Evolutionary conservation across 208 protist genomes (phyloP), one percentile per base, ranked within the genome.

Genomic region (Crithidia mellificae): DNA sequence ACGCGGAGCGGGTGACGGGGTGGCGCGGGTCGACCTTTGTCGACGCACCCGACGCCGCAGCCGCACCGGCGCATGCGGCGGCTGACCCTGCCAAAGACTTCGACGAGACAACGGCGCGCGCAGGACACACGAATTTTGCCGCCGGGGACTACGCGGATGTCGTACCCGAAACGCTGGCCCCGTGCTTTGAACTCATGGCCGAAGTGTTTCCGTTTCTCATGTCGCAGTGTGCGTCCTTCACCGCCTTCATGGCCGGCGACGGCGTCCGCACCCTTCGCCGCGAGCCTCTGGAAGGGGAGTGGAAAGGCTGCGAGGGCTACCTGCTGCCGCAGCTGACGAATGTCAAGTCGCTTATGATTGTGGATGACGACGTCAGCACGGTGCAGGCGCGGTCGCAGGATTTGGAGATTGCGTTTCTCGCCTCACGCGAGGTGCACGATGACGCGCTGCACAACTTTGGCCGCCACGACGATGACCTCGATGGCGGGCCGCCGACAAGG

Each of bases 201-300:
- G 87, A 94, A 68, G 91, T 96, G 57, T 77, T 96, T 17, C 91
- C 91, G 8, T 96, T 94, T 58, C 74, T 96, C 56, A 70, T 93
- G 58, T 88, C 84, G 17, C 86, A 96, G 77, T 93, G 86, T 61
- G 87, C 75, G 6, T 77, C 88, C 12, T 91, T 96, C 59, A 78
- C 83, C 51, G 87, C 83, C 38, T 91, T 83, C 73, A 92, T 94
- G 83, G 78, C 70, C 38, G 82, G 88, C 22, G 82, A 91, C 59
- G 88, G 80, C 30, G 66, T 94, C 17, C 83, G 76, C 32, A 66
- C 61, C 14, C 68, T 96, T 5, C 63, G 66, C 54, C 72, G 74
- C 14, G 78, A 86, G 64, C 51, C 78, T 20, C 74, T 96, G 24
- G 63, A 77, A 77, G 80, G 64, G 66, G 63, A 43, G 44, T 96